phyloP scores from a whole-genome alignment of 2,329 filamentous ascomycete genomes.

The Aureobasidium sp. region DNA sequence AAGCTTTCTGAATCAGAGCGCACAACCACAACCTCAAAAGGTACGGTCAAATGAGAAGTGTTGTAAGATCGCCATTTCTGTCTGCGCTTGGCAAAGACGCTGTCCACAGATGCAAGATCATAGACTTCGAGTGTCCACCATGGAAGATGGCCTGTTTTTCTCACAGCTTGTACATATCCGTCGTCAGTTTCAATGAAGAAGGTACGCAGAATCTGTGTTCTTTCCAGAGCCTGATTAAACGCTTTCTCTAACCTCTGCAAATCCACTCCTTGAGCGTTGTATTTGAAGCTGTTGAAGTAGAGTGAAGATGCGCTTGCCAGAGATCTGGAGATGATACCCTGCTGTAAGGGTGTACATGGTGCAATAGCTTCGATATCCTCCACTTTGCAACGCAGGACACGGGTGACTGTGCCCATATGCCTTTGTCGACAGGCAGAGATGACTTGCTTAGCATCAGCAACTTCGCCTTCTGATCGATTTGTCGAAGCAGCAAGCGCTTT shows the following conservation, averaged over 20 bases:
- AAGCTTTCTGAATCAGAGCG: conserved; percentile 23
- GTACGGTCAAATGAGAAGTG: conserved; percentile 37
- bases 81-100: conserved; percentile 30
- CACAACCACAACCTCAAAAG: conserved; percentile 45
- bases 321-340: conserved; percentile 72
- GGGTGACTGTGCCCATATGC: conserved; percentile 45
- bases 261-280: conserved; percentile 46
- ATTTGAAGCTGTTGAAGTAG: conserved; percentile 71
- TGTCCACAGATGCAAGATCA: conserved; percentile 25
- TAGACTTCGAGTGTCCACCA: conserved; percentile 36
- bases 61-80: conserved; percentile 49
- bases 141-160: conserved; percentile 19
- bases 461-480: conserved; percentile 19
- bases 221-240: conserved; percentile 46
- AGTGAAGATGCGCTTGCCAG: conserved; percentile 47
- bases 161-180: conserved; percentile 67
- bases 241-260: conserved; percentile 42
- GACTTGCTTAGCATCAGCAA: conserved; percentile 46
- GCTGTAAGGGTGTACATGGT: conserved; percentile 77
- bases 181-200: conserved; percentile 63
- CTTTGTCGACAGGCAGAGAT: conserved; percentile 58
- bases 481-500: conserved; percentile 23
- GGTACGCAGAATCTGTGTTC: conserved; percentile 60
- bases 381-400: conserved; percentile 42
- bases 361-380: conserved; percentile 60